Evolutionary conservation across 306 rosid species (phyloP).

Genomic region (Cucurbita ficifolia): DNA sequence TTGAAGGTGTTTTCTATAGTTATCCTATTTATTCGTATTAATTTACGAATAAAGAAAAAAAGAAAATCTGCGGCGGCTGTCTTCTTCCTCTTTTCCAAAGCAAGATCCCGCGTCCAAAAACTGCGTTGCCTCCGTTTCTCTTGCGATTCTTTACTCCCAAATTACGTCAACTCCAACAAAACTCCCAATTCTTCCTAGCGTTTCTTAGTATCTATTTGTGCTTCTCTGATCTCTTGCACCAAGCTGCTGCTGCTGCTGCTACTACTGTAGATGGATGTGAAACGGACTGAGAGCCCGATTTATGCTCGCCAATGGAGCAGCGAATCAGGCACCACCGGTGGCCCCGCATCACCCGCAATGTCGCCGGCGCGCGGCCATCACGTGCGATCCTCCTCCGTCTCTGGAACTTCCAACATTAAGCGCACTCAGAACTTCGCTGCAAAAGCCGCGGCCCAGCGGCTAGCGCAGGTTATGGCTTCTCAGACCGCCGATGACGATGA

Average conservation of each 20-base stretch:
- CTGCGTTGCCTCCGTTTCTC: neutral
- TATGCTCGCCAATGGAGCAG: conserved; percentile 33
- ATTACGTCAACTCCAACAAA: neutral
- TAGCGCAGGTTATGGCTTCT: conserved; percentile 98
- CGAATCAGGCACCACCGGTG: conserved; percentile 26
- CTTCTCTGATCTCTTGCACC: neutral
- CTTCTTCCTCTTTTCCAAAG: neutral
- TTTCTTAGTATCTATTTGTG: neutral
- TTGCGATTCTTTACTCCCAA: neutral
- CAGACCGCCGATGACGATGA: conserved; percentile 50
- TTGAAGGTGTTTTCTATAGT: too few species aligned
- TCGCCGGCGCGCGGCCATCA: conserved; percentile 59
- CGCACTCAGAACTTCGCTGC: conserved; percentile 91
- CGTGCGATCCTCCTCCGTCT: conserved; percentile 68
- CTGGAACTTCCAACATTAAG: conserved; percentile 63
- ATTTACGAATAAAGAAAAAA: too few species aligned
- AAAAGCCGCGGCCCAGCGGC: conserved; percentile 94
- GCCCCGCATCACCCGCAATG: conserved; percentile 27
- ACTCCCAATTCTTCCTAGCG: neutral
- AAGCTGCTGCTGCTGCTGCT: neutral
- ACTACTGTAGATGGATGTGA: conserved; percentile 24
- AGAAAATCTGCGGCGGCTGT: conserved; percentile 1
- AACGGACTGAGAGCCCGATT: conserved; percentile 33
- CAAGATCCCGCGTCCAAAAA: neutral
- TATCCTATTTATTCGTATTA: too few species aligned